These are phyloP conservation scores for Penicillium sp. DNA, from an alignment of 2,329 filamentous ascomycete species.

Conservation along the genomic window DNA sequence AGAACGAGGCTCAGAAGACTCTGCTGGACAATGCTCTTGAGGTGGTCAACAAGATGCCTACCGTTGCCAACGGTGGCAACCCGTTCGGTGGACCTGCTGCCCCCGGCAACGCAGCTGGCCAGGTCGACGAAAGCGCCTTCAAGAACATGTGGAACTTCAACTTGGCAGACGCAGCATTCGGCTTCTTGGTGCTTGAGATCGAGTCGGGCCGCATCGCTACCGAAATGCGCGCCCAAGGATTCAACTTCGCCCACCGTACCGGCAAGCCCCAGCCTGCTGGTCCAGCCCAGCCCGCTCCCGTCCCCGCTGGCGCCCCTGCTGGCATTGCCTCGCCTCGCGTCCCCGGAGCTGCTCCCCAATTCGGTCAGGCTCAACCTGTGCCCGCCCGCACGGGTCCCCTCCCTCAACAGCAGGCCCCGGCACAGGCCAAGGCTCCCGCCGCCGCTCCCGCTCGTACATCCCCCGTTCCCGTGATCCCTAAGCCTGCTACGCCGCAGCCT, in stretches of 20 bases:
- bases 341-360: conserved; percentile 35
- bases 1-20: conserved; percentile 89
- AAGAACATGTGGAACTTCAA: conserved; percentile 99
- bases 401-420: too few relatives aligned
- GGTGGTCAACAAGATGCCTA: conserved; percentile 94
- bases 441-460: conserved; percentile 30
- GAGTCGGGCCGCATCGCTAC: conserved; percentile 93
- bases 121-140: conserved; percentile 96
- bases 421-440: too few relatives aligned
- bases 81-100: conserved; percentile 82
- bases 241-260: conserved; percentile 95
- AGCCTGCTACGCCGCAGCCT: conserved; percentile 33
- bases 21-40: conserved; percentile 82
- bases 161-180: conserved; percentile 90
- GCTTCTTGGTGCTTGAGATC: conserved; percentile 87
- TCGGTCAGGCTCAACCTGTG: conserved; percentile 38
- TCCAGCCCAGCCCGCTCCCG: conserved; percentile 23
- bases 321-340: conserved; percentile 30
- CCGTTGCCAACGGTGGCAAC: conserved; percentile 86
- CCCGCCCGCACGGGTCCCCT: too few relatives aligned
- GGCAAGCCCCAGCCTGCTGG: conserved; percentile 57
- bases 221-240: conserved; percentile 96
- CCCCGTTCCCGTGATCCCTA: conserved; percentile 38
- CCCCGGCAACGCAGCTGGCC: conserved; percentile 62
- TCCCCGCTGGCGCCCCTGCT: conserved; percentile 27